Evolutionary conservation across 2,329 filamentous ascomycete genomes (phyloP), one percentile per base, ranked within the genome.

Genomic region (Alternaria longipes): DNA sequence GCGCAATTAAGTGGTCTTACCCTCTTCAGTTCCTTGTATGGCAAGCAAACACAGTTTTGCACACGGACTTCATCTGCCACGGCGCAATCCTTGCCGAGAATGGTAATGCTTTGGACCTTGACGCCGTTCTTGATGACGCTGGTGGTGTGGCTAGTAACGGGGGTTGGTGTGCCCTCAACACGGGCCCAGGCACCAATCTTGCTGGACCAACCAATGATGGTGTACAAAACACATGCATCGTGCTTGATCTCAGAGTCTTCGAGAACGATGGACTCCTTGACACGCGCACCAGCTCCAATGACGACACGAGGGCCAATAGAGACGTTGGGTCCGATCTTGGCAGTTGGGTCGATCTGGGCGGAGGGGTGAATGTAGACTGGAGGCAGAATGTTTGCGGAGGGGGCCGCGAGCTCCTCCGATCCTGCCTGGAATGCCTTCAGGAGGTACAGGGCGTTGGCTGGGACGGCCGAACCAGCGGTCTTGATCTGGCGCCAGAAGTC

Each of bases 401-500:
- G 91, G 66, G 89, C 83, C 12, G 92, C 89, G 54, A 98, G 90
- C 83, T 97, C 94, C 54, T 89, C 85, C 40, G 92, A 93, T 69
- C 89, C 89, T 45, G 85, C 87, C 81, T 98, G 94, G 84, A 91
- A 91, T 20, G 95, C 94, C 84, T 97, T 93, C 79, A 96, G 93
- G 56, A 99, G 88, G 82, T 99, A 99, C 34, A 99, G 87, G 14
- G 95, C 95, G 76, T 98, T 98, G 65, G 95, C 95, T 16, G 95
- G 95, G 28, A 99, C 93, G 51, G 95, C 95, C 6, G 94, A 98
- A 62, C 95, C 95, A 62, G 95, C 95, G 2, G 95, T 97, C 87
- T 99, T 99, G 87, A 99, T 98, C 85, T 99, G 95, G 72, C 95
- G 93, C 95, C 95, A 99, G 81, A 99, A 99, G 80, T 98, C 95